phyloP scores from a whole-genome alignment of 305 asterid species.

The Fraxinus angustifolia region DNA sequence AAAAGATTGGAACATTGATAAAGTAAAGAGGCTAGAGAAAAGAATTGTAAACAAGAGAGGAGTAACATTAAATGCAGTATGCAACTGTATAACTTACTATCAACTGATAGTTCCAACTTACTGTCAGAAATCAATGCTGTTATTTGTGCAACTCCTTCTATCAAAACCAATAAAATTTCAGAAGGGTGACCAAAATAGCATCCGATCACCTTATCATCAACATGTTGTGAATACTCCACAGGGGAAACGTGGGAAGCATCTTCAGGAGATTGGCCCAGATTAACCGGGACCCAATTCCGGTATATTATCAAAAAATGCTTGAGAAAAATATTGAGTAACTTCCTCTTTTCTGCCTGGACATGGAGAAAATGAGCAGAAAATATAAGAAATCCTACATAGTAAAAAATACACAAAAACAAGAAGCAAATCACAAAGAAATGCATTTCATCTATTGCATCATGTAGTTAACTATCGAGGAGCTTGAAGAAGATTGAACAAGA shows the following conservation, averaged over 20 bases:
- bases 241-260: slow-evolving; percentile 35
- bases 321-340: slow-evolving; percentile 59
- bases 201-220: slow-evolving; percentile 66
- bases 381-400: slow-evolving; percentile 13
- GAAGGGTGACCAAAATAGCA: slow-evolving; percentile 89
- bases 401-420: slow-evolving; percentile 11
- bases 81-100: slow-evolving; percentile 19
- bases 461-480: background rate
- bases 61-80: background rate
- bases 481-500: no score
- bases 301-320: slow-evolving; percentile 72
- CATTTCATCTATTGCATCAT: slow-evolving; percentile 17
- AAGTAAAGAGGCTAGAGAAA: slow-evolving; percentile 12
- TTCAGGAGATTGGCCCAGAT: slow-evolving; percentile 49
- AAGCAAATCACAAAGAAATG: slow-evolving; percentile 10
- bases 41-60: background rate
- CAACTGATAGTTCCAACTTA: slow-evolving; percentile 46
- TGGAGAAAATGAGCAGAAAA: slow-evolving; percentile 19
- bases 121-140: slow-evolving; percentile 61
- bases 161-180: slow-evolving; percentile 58
- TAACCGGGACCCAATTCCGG: slow-evolving; percentile 73
- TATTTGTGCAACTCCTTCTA: slow-evolving; percentile 57
- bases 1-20: slow-evolving; percentile 3
- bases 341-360: slow-evolving; percentile 77
- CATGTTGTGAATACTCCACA: slow-evolving; percentile 35